phyloP scores from a whole-genome alignment of 306 rosid genomes.

The Medicago lupulina region DNA sequence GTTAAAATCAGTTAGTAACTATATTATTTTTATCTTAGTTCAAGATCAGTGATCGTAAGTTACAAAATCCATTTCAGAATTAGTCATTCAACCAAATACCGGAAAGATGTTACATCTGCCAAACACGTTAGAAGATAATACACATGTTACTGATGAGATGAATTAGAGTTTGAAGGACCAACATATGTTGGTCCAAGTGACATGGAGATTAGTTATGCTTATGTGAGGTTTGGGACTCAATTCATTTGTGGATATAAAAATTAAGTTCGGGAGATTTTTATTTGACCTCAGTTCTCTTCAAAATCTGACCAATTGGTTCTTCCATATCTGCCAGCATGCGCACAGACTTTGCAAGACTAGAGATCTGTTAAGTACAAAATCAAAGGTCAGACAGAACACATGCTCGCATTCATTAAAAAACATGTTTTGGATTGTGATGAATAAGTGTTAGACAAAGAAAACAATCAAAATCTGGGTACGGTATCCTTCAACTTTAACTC shows the following conservation, averaged over 20 bases:
- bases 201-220: neutral
- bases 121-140: slow-evolving; percentile 5
- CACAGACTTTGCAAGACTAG: slow-evolving; percentile 69
- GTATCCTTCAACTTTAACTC: neutral
- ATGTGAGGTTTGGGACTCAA: neutral
- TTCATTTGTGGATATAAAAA: neutral
- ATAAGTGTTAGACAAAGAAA: slow-evolving; percentile 7
- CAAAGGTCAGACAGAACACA: slow-evolving; percentile 28
- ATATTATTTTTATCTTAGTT: slow-evolving; percentile 17
- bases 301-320: slow-evolving; percentile 79
- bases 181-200: neutral
- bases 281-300: slow-evolving; percentile 72
- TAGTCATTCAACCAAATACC: slow-evolving; percentile 16
- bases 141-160: neutral
- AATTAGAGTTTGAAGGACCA: slow-evolving; percentile 18
- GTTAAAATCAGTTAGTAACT: neutral
- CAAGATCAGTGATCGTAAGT: slow-evolving; percentile 13
- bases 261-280: slow-evolving; percentile 13
- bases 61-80: slow-evolving; percentile 8
- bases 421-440: slow-evolving; percentile 6
- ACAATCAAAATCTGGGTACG: neutral
- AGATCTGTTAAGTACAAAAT: slow-evolving; percentile 54
- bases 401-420: neutral
- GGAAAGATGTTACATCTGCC: neutral
- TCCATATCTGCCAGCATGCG: slow-evolving; percentile 85